A percentile compares a stretch with the other conserved stretches of the same genome.
phyloP scores from a whole-genome alignment of 148 eudicot genomes.

The Amaranthus hypochondriacus region DNA sequence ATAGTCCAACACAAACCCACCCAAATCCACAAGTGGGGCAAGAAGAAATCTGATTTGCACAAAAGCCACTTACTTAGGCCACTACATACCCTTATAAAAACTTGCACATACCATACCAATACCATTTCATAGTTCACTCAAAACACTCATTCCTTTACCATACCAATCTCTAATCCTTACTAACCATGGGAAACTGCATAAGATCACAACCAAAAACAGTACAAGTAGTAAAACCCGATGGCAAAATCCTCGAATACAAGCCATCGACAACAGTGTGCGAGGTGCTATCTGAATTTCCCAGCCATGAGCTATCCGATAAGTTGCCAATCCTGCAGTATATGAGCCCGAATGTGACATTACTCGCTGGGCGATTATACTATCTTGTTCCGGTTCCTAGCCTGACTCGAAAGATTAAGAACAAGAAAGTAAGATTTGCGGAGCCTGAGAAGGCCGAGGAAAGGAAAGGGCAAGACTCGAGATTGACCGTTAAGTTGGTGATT shows the following conservation, averaged over 20 bases:
- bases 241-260: slow-evolving; percentile 42
- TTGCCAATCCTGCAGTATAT: slow-evolving; percentile 28
- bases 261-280: slow-evolving; percentile 38
- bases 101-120: neutral
- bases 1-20: slow-evolving; percentile 17
- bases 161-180: no score
- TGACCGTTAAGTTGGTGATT: slow-evolving; percentile 62
- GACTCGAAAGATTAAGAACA: slow-evolving; percentile 11
- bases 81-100: neutral
- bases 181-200: slow-evolving; percentile 70
- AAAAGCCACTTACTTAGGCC: slow-evolving; percentile 1
- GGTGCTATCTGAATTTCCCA: slow-evolving; percentile 34
- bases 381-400: slow-evolving; percentile 36
- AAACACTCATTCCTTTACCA: neutral
- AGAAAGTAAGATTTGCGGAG: slow-evolving; percentile 32
- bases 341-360: slow-evolving; percentile 26
- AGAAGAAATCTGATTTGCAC: slow-evolving; percentile 8
- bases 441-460: slow-evolving; percentile 12
- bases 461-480: slow-evolving; percentile 22
- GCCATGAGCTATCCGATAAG: slow-evolving; percentile 38
- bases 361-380: slow-evolving; percentile 37
- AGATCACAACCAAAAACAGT: slow-evolving; percentile 29
- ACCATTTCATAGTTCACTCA: neutral
- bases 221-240: slow-evolving; percentile 40
- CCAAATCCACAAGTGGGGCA: slow-evolving; percentile 23